Evolutionary conservation across 192 early-diverging fungal genomes (phyloP).

Genomic region (Backusella morwellensis): DNA sequence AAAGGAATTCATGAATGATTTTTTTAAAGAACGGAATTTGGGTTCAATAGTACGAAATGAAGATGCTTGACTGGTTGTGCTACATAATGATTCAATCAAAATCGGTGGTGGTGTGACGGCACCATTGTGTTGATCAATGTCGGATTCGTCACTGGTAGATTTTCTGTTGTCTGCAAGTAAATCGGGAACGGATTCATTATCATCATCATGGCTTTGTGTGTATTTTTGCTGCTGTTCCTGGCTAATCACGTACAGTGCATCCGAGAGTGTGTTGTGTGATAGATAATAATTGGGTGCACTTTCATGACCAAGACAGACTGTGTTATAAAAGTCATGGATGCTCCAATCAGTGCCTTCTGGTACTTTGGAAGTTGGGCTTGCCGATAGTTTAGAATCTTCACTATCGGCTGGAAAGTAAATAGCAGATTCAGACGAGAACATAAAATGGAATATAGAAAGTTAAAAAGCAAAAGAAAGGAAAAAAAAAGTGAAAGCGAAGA

Average conservation of each 20-base stretch:
- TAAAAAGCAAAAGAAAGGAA: background rate
- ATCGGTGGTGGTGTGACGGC: background rate
- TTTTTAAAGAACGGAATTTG: slow-evolving; percentile 12
- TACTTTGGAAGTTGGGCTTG: background rate
- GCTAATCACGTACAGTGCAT: background rate
- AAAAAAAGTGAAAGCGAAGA: background rate
- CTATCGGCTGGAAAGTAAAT: slow-evolving; percentile 9
- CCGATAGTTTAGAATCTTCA: slow-evolving; percentile 1
- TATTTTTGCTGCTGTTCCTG: background rate
- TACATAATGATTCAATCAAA: background rate
- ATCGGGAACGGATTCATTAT: background rate
- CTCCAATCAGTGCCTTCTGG: slow-evolving; percentile 1
- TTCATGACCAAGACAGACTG: background rate
- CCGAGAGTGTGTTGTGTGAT: slow-evolving; percentile 3
- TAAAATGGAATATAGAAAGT: background rate
- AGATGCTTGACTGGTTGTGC: background rate
- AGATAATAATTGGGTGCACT: background rate
- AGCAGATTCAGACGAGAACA: background rate
- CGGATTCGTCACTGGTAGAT: background rate
- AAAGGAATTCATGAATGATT: background rate
- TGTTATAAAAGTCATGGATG: background rate
- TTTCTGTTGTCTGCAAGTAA: background rate
- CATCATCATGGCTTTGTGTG: background rate
- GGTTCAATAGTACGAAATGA: slow-evolving; percentile 4
- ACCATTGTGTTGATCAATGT: background rate